Conservation (phyloP, 352 stramenopile species). For the Pythium dissimile region DNA sequence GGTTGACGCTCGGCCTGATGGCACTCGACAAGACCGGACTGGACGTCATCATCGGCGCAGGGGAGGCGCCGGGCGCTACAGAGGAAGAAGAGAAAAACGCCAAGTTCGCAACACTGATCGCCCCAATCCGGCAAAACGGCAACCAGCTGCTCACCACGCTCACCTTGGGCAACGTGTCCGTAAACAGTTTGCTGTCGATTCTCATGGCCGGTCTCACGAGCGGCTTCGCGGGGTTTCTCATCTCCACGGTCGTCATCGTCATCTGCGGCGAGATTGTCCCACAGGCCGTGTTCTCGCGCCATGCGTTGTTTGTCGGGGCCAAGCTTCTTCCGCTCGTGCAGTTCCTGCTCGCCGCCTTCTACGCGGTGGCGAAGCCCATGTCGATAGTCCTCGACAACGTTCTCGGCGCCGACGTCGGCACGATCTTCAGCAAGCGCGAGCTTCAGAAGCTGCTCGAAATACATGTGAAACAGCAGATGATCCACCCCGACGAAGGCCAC, state of each 20-base stretch:
- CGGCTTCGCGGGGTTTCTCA: constrained; percentile 90
- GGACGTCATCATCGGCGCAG: constrained; percentile 92
- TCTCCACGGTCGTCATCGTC: constrained; percentile 94
- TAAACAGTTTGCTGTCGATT: constrained; percentile 98
- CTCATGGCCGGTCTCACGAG: constrained; percentile 91
- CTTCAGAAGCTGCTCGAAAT: constrained; percentile 96
- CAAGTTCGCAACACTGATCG: constrained; percentile 61
- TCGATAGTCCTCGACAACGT: constrained; percentile 87
- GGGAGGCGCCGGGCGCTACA: constrained; percentile 72
- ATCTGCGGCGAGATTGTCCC: constrained; percentile 94
- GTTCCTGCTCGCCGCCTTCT: constrained; percentile 92
- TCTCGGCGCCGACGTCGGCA: constrained; percentile 94
- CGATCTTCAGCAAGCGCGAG: constrained; percentile 92
- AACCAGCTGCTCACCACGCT: constrained; percentile 98
- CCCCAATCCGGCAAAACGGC: constrained; percentile 89
- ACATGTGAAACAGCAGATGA: constrained; percentile 88
- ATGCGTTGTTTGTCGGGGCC: constrained; percentile 81
- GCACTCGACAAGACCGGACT: constrained; percentile 96
- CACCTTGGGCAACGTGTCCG: constrained; percentile 95
- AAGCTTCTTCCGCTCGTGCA: constrained; percentile 88
- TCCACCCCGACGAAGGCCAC: constrained; percentile 93
- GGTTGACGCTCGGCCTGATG: constrained; percentile 96
- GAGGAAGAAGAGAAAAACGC: constrained; percentile 56
- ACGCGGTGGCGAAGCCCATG: constrained; percentile 89
- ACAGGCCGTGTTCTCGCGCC: constrained; percentile 90